Conservation (phyloP, 805 yeast genomes). For the Candida incommunis region DNA sequence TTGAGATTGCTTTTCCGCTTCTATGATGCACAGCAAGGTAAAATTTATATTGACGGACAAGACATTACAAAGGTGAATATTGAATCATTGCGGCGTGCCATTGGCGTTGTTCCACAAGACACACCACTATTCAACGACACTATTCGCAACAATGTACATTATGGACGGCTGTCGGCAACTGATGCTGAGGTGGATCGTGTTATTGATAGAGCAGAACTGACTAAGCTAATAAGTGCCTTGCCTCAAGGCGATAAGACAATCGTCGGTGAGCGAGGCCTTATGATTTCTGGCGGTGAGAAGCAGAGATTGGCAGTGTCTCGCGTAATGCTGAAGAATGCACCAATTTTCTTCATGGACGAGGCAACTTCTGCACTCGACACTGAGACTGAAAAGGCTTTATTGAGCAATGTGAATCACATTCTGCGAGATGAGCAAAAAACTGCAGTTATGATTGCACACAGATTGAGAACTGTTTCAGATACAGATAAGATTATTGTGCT, state of each 20-base stretch:
- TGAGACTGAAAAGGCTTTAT: conserved; percentile 78
- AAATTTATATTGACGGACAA: conserved; percentile 76
- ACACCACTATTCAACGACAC: conserved; percentile 92
- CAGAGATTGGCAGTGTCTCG: conserved; percentile 91
- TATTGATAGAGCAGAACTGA: conserved; percentile 57
- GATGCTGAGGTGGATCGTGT: conserved; percentile 57
- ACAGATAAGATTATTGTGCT: conserved; percentile 85
- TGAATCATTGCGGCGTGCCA: conserved; percentile 54
- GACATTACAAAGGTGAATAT: conserved; percentile 65
- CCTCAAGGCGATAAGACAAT: conserved; percentile 78
- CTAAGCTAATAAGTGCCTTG: conserved; percentile 44
- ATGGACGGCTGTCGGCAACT: conserved; percentile 62
- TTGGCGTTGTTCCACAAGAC: conserved; percentile 96
- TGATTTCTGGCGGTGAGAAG: conserved; percentile 99
- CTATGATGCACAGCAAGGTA: conserved; percentile 68
- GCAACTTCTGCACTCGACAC: conserved; percentile 94
- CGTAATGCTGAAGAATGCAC: conserved; percentile 70
- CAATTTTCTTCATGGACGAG: conserved; percentile 90
- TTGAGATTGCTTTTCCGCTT: conserved; percentile 75
- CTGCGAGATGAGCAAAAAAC: conserved; percentile 51
- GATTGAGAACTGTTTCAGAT: conserved; percentile 87
- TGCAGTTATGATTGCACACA: conserved; percentile 83
- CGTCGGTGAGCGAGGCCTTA: conserved; percentile 93
- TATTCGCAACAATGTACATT: conserved; percentile 72
- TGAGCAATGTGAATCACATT: conserved; percentile 57